These are phyloP conservation scores for Symbiodinium natans DNA, from an alignment of 73 alveolate species.

Conservation along the genomic window DNA sequence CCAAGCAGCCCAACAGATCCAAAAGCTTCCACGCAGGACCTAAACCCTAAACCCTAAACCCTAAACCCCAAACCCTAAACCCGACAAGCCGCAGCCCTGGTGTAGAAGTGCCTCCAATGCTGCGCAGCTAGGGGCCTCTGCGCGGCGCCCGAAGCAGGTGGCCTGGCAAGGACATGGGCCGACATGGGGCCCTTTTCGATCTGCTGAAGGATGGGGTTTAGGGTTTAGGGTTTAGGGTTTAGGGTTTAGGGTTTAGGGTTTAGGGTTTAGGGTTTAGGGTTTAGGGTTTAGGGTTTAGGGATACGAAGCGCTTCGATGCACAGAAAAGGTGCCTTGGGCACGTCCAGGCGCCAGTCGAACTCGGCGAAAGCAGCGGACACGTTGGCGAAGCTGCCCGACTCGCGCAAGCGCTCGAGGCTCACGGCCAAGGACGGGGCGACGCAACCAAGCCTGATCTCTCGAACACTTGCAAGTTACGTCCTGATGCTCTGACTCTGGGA, in stretches of 20 bases:
- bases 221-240: too few species aligned
- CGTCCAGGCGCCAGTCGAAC: conserved; percentile 69
- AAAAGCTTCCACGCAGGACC: too few species aligned
- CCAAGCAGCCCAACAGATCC: too few species aligned
- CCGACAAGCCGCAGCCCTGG: not conserved
- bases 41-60: too few species aligned
- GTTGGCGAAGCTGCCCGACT: not conserved
- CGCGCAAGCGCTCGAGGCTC: not conserved
- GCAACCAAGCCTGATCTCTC: not conserved
- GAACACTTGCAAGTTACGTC: too few species aligned
- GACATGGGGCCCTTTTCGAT: too few species aligned
- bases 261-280: too few species aligned
- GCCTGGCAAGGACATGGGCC: not conserved
- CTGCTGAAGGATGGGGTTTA: too few species aligned
- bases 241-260: too few species aligned
- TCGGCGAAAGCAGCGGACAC: conserved; percentile 12
- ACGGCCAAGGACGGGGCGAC: not conserved
- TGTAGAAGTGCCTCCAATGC: not conserved
- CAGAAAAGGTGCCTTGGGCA: not conserved
- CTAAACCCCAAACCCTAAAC: too few species aligned
- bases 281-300: too few species aligned
- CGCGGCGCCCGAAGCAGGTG: not conserved
- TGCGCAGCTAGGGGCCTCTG: not conserved
- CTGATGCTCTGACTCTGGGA: not conserved
- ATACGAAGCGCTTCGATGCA: too few species aligned